Evolutionary conservation across 106 monocot genomes (phyloP).

Genomic region (Hemerocallis citrina): DNA sequence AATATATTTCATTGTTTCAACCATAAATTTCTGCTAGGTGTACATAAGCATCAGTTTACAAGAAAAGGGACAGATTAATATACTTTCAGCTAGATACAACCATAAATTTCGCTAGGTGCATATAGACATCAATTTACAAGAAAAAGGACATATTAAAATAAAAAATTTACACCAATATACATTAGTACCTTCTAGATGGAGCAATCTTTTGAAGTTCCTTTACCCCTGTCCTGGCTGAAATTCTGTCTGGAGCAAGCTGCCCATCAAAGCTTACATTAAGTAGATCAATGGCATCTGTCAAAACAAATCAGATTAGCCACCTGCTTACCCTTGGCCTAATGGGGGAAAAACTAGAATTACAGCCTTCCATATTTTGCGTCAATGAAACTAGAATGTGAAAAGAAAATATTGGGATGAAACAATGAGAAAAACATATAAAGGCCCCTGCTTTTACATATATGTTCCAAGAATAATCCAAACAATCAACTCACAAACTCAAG

Average conservation of each 20-base stretch:
- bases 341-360: background rate
- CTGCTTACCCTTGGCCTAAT: background rate
- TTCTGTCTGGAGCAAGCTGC: slow-evolving; percentile 83
- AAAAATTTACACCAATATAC: slow-evolving; percentile 1
- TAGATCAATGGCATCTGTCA: slow-evolving; percentile 76
- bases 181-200: slow-evolving; percentile 66
- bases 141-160: background rate
- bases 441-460: no score
- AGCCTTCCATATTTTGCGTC: background rate
- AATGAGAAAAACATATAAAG: no score
- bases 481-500: no score
- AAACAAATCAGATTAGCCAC: slow-evolving; percentile 6
- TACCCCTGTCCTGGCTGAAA: slow-evolving; percentile 66
- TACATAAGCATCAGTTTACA: background rate
- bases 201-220: slow-evolving; percentile 79
- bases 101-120: no score
- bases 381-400: background rate
- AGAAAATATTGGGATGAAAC: background rate
- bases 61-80: no score
- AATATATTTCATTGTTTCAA: no score
- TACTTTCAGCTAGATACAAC: no score
- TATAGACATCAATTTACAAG: background rate
- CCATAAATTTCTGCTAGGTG: background rate
- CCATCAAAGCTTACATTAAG: slow-evolving; percentile 98
- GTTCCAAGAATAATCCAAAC: no score